Evolutionary conservation across 202 grass and related monocot genomes (phyloP).

Genomic region (Elaeis oleifera): DNA sequence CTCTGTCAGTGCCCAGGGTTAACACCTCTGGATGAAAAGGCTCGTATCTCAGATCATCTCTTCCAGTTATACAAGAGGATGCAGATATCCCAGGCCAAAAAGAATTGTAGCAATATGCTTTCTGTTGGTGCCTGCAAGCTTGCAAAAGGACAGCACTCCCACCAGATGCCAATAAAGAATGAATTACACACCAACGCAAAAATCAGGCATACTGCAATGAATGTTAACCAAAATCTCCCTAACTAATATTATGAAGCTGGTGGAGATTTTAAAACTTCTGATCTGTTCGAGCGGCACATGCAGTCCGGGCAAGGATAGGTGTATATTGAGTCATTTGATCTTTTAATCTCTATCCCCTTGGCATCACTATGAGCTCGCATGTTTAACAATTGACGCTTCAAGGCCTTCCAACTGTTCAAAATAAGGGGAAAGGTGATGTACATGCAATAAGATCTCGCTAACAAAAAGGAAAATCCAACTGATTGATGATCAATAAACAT

Average conservation of each 20-base stretch:
- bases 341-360: slow-evolving; percentile 89
- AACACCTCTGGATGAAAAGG: slow-evolving; percentile 13
- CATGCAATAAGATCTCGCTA: too few species aligned
- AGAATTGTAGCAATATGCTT: slow-evolving; percentile 21
- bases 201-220: not conserved
- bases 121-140: slow-evolving; percentile 20
- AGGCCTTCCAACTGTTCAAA: slow-evolving; percentile 63
- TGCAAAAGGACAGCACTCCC: slow-evolving; percentile 28
- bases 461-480: too few species aligned
- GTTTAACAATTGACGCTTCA: slow-evolving; percentile 68
- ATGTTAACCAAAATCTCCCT: slow-evolving; percentile 26
- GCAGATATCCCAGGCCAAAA: slow-evolving; percentile 8
- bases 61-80: slow-evolving; percentile 14
- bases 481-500: too few species aligned
- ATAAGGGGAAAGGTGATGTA: too few species aligned
- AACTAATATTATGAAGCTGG: slow-evolving; percentile 45
- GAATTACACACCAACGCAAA: slow-evolving; percentile 12
- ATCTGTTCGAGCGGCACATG: slow-evolving; percentile 73
- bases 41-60: slow-evolving; percentile 5
- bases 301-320: slow-evolving; percentile 85
- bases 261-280: slow-evolving; percentile 42
- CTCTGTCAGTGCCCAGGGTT: slow-evolving; percentile 30
- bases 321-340: slow-evolving; percentile 85
- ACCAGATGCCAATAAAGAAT: slow-evolving; percentile 54
- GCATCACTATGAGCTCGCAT: slow-evolving; percentile 80